Conservation (phyloP, 768 basidiomycete species). For the Xerocomellus chrysenteron region DNA sequence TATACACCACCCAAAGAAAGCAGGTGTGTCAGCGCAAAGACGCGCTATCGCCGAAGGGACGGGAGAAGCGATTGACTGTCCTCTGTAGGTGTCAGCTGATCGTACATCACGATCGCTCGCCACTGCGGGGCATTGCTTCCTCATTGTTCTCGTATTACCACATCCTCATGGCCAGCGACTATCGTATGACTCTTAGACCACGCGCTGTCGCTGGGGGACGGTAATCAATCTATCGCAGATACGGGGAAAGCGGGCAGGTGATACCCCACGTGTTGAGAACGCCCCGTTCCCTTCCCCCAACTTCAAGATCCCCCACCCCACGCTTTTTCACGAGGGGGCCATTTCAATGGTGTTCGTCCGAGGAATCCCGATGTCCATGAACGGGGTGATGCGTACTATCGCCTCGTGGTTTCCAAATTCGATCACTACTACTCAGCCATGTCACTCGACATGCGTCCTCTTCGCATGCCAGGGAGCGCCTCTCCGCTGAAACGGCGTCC, state of each 20-base stretch:
- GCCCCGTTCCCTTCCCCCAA: not conserved
- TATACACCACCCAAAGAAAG: not conserved
- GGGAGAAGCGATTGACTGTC: constrained; percentile 16
- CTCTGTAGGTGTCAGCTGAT: constrained; percentile 6
- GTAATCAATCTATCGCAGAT: constrained; percentile 3
- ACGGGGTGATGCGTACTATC: constrained; percentile 15
- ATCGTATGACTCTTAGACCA: constrained; percentile 1
- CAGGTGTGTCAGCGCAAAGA: not conserved
- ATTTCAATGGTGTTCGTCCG: constrained; percentile 4
- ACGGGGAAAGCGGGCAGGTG: not conserved
- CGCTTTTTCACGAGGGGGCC: not conserved
- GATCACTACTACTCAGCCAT: not conserved
- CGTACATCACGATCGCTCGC: constrained; percentile 5
- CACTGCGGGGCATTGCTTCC: constrained; percentile 15
- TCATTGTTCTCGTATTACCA: constrained; percentile 16
- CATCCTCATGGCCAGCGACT: not conserved
- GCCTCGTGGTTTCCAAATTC: constrained; percentile 16
- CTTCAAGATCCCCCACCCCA: not conserved
- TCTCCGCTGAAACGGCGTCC: not conserved
- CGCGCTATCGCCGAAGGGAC: constrained; percentile 21
- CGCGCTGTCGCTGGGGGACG: not conserved
- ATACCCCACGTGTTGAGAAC: constrained; percentile 8
- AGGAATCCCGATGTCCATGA: constrained; percentile 11
- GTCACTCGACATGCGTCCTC: constrained; percentile 2
- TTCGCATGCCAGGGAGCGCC: constrained; percentile 1